Evolutionary conservation across 1,139 yeast genomes (phyloP).

Genomic region (Magnusiomyces fungicola): DNA sequence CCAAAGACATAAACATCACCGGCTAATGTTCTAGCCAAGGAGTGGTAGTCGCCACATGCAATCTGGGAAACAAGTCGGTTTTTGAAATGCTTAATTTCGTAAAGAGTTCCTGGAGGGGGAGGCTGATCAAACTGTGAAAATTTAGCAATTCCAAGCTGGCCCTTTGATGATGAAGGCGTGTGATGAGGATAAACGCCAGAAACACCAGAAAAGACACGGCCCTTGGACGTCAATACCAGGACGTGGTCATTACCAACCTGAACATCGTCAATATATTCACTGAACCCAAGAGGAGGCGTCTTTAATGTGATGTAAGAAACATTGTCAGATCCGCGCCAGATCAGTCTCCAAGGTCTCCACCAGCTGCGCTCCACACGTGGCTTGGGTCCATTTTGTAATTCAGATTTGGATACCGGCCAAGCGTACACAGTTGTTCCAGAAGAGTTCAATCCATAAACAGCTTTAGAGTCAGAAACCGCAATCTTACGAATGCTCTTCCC

Average conservation of each 20-base stretch:
- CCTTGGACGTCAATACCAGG: constrained; percentile 51
- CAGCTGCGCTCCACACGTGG: constrained; percentile 2
- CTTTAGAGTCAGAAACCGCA: constrained; percentile 44
- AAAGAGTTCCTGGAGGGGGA: constrained; percentile 39
- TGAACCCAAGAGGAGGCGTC: constrained; percentile 28
- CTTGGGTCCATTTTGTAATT: constrained; percentile 10
- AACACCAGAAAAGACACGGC: constrained; percentile 57
- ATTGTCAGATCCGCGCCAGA: background rate
- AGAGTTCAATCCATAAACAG: constrained; percentile 49
- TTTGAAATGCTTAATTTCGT: constrained; percentile 29
- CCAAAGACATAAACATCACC: constrained; percentile 83
- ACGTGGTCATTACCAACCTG: constrained; percentile 63
- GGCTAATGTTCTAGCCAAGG: constrained; percentile 53
- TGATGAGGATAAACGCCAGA: constrained; percentile 36
- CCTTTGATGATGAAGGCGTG: constrained; percentile 41
- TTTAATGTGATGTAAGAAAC: constrained; percentile 14
- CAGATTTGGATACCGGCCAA: constrained; percentile 13
- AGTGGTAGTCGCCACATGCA: constrained; percentile 69
- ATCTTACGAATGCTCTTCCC: constrained; percentile 43
- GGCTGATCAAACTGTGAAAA: constrained; percentile 55
- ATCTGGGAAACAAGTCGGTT: constrained; percentile 42
- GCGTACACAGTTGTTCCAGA: constrained; percentile 36
- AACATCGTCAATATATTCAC: constrained; percentile 46
- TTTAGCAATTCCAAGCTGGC: constrained; percentile 78
- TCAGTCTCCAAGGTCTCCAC: constrained; percentile 1